phyloP scores from a whole-genome alignment of 2,329 filamentous ascomycete species.

The Fusarium sp. region DNA sequence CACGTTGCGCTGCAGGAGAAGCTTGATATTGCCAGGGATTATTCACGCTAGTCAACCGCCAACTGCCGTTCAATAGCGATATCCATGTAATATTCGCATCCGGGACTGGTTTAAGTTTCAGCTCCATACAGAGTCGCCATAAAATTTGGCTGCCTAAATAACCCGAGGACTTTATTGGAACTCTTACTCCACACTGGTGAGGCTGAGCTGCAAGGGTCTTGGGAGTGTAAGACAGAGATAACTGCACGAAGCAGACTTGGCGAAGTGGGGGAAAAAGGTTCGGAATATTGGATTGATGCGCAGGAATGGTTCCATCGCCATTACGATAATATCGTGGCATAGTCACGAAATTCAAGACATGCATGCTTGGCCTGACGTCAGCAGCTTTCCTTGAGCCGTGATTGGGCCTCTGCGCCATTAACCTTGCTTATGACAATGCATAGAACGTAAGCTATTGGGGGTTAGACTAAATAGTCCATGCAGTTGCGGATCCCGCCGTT shows the following conservation, averaged over 20 bases:
- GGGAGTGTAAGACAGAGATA: background rate
- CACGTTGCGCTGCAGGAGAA: fast-evolving
- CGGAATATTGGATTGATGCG: background rate
- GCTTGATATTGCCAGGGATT: background rate
- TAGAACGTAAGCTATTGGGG: background rate
- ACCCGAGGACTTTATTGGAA: background rate
- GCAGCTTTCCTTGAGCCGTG: background rate
- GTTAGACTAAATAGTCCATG: background rate
- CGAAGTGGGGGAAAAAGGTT: too few relatives aligned
- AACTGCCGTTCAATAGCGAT: fast-evolving
- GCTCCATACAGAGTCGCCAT: too few relatives aligned
- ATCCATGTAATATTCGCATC: background rate
- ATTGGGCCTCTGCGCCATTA: background rate
- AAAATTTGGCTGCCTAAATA: background rate
- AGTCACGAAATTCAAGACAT: background rate
- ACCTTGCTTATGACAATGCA: background rate
- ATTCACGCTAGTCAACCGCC: fast-evolving
- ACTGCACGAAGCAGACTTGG: background rate
- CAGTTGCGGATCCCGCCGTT: background rate
- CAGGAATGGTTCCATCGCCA: background rate
- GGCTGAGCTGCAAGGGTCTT: background rate
- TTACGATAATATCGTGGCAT: background rate
- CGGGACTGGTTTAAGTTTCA: background rate
- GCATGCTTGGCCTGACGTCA: background rate
- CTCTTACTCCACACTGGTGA: background rate